Evolutionary conservation across 148 eudicot genomes (phyloP), one percentile per base, ranked within the genome.

Genomic region (Chenopodium suecicum): DNA sequence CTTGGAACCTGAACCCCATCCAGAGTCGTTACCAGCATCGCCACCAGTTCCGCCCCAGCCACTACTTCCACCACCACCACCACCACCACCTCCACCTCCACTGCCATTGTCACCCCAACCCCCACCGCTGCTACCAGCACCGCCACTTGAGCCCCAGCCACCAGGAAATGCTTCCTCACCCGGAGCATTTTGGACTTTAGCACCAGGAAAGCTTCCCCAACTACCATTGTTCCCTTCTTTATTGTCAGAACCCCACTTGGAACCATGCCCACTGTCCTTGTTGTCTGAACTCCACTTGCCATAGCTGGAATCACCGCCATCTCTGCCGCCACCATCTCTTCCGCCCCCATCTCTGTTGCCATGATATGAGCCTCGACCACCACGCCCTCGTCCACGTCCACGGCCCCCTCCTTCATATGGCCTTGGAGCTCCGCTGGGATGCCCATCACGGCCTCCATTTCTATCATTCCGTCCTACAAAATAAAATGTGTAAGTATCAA

Each of bases 81-180:
- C 67, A 9, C 27, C 29, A 27, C 29, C 29, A 27, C 29, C 29
- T 27, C 80, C 77, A 3, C 81, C 84, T 13, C 80, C 80, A 23
- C 84, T 56, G 11, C 80, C 63, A 23, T 79, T 77, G 4, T 82
- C 75, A 20, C 89, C 41, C 62, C 85, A 82, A 37, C 82, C 67
- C 23, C 79, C 77, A 1, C 81, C 56, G 5, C 83, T 48, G 52
- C 76, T 81, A 29, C 84, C 41, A 11, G 80, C 78, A 29, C 84
- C 79, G 6, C 86, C 81, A 65, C 87, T 81, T 19, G 88, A 83
- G 44, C 89, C 85, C 92, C 94, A 91, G n/a, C 92, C 88, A 75
- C 94, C 93, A 19, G 93, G 94, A 80, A 94, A 92, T n/a, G 97
- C 90, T 81, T 91, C 97, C 79, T 89, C 85, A 46, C 93, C 94